Conservation (phyloP, 352 stramenopile genomes). For the Globisporangium paddicum region DNA sequence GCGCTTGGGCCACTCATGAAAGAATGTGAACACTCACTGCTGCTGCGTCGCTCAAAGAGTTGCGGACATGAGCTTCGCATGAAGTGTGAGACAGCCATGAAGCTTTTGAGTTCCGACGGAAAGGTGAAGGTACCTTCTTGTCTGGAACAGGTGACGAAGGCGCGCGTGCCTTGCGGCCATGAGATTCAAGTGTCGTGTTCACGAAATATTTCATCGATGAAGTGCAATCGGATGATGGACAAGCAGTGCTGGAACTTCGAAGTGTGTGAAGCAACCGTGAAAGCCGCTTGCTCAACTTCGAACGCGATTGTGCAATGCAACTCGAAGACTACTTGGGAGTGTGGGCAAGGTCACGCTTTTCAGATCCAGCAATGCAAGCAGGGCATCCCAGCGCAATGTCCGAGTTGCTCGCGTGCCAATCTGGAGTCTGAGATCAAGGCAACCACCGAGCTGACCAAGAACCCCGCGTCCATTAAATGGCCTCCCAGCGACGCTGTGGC, state of each 20-base stretch:
- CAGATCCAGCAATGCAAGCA: slow-evolving; percentile 38
- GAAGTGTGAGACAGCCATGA: slow-evolving; percentile 46
- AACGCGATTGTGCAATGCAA: slow-evolving; percentile 28
- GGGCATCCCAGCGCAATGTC: slow-evolving; percentile 47
- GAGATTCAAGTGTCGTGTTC: slow-evolving; percentile 34
- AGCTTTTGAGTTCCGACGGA: slow-evolving; percentile 19
- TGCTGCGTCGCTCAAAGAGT: slow-evolving; percentile 29
- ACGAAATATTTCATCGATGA: slow-evolving; percentile 21
- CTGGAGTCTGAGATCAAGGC: slow-evolving; percentile 27
- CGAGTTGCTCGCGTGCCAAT: slow-evolving; percentile 29
- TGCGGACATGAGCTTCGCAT: slow-evolving; percentile 61
- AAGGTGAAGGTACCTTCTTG: slow-evolving; percentile 16
- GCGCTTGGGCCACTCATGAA: slow-evolving; percentile 26
- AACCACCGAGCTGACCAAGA: neutral
- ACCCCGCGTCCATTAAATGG: neutral
- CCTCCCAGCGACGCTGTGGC: slow-evolving; percentile 9
- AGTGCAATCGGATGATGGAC: slow-evolving; percentile 31
- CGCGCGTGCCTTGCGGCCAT: slow-evolving; percentile 33
- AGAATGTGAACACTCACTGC: slow-evolving; percentile 28
- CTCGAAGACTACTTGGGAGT: slow-evolving; percentile 36
- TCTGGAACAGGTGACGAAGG: slow-evolving; percentile 24
- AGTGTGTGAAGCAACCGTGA: slow-evolving; percentile 30
- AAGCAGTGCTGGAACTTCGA: slow-evolving; percentile 61
- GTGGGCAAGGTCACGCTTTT: slow-evolving; percentile 30
- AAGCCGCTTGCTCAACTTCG: slow-evolving; percentile 14